phyloP scores from a whole-genome alignment of 1,139 yeast genomes.

The Geotrichum carabidarum region DNA sequence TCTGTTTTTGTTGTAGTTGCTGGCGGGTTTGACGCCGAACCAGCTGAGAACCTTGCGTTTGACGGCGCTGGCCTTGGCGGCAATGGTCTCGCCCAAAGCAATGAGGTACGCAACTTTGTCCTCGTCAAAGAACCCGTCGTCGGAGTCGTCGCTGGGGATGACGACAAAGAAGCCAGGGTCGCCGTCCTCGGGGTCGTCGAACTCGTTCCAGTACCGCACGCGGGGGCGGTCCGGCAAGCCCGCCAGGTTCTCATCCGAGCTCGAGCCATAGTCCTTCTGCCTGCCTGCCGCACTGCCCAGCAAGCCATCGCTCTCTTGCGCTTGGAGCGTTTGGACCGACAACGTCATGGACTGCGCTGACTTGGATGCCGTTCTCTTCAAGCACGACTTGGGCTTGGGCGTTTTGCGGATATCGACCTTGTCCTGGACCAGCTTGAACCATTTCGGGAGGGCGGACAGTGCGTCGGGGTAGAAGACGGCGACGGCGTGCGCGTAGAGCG shows the following conservation, averaged over 20 bases:
- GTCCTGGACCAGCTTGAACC: constrained; percentile 35
- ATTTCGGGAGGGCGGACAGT: constrained; percentile 32
- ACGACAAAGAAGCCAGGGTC: constrained; percentile 36
- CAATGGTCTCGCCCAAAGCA: constrained; percentile 27
- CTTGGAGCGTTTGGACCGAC: not conserved
- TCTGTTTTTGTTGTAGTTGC: not conserved
- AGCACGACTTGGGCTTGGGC: constrained; percentile 20
- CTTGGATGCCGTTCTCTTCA: not conserved
- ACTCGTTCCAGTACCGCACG: constrained; percentile 65
- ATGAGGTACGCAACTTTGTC: constrained; percentile 37
- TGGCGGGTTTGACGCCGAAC: not conserved
- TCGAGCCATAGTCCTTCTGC: not conserved
- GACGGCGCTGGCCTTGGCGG: constrained; percentile 21
- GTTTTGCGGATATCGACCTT: constrained; percentile 36
- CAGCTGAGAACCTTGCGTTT: not conserved
- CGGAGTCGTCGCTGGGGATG: constrained; percentile 32
- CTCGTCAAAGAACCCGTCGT: constrained; percentile 33
- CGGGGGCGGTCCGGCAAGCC: constrained; percentile 30
- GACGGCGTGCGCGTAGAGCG: constrained; percentile 36
- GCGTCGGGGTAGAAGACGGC: constrained; percentile 17
- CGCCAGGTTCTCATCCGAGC: not conserved
- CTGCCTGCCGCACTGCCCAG: not conserved
- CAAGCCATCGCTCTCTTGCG: not conserved
- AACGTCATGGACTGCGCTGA: not conserved
- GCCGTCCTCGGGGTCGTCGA: constrained; percentile 57